phyloP scores from a whole-genome alignment of 345 rosid genomes.

The Cardamine occulta region DNA sequence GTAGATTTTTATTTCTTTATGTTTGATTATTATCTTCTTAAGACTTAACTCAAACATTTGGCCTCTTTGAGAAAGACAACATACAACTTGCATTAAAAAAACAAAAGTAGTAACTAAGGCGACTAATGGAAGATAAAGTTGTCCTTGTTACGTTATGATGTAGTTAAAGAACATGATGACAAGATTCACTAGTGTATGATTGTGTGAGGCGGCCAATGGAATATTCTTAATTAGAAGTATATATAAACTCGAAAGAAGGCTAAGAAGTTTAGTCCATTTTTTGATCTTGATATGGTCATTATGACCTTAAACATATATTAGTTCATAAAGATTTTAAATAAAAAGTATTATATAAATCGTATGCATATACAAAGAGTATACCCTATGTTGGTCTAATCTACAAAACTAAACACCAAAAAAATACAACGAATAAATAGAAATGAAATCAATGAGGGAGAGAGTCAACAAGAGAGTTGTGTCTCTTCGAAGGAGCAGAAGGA shows the following conservation, averaged over 20 bases:
- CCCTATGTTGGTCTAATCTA: slow-evolving; percentile 14
- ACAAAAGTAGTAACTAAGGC: not conserved
- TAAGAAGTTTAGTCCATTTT: not conserved
- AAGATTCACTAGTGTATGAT: slow-evolving; percentile 7
- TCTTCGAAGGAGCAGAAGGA: slow-evolving; percentile 85
- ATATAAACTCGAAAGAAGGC: not conserved
- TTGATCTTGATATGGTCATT: not conserved
- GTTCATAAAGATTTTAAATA: not conserved
- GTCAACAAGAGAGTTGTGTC: slow-evolving; percentile 62
- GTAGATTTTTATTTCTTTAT: not conserved
- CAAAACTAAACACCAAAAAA: slow-evolving; percentile 13
- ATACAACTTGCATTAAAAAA: not conserved
- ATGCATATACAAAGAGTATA: slow-evolving; percentile 21
- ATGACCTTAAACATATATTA: not conserved
- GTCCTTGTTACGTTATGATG: not conserved
- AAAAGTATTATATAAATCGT: slow-evolving; percentile 7
- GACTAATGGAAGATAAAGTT: not conserved
- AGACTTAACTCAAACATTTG: not conserved
- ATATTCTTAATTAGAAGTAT: not conserved
- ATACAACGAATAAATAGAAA: slow-evolving; percentile 4
- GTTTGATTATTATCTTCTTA: not conserved
- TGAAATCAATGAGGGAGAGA: slow-evolving; percentile 45
- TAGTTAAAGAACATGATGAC: slow-evolving; percentile 25
- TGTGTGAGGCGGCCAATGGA: not conserved
- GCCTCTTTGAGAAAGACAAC: not conserved